These are phyloP conservation scores for Schizonepeta tenuifolia DNA, from an alignment of 257 asterid genomes.

Conservation along the genomic window DNA sequence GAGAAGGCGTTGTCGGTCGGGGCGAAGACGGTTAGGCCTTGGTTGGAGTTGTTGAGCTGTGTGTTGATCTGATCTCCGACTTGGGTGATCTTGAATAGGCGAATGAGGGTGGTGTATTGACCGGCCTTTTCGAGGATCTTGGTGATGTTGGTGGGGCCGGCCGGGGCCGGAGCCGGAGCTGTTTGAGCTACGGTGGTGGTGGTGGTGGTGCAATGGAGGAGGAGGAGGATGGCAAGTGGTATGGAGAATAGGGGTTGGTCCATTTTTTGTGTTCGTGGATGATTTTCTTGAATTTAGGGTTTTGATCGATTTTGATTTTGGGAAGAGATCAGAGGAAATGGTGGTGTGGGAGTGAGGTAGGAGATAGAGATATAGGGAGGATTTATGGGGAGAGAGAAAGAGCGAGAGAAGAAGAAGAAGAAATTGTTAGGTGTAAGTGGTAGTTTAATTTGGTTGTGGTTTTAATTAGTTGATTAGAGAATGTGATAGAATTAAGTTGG, in stretches of 20 bases:
- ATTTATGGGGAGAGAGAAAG: constrained; percentile 46
- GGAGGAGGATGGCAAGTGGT: constrained; percentile 33
- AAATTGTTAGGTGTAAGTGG: constrained; percentile 45
- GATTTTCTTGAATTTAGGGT: background rate
- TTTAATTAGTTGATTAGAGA: constrained; percentile 31
- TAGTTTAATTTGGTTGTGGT: background rate
- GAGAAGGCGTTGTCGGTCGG: constrained; percentile 83
- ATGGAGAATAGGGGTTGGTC: constrained; percentile 31
- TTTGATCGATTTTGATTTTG: background rate
- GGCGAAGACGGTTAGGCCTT: constrained; percentile 76
- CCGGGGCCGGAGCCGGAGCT: constrained; percentile 59
- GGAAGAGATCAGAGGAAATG: constrained; percentile 15
- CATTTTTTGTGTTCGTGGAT: constrained; percentile 38
- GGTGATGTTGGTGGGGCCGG: constrained; percentile 85
- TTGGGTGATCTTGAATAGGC: constrained; percentile 66
- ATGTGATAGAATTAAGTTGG: constrained; percentile 31
- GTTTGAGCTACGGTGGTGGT: constrained; percentile 49
- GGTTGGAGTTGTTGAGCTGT: constrained; percentile 82
- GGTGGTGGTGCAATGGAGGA: constrained; percentile 39
- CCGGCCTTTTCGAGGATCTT: constrained; percentile 92
- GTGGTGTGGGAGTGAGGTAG: background rate
- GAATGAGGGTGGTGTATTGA: constrained; percentile 71
- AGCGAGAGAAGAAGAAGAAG: too few species aligned
- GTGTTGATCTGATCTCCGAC: constrained; percentile 71
- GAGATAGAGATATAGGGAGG: constrained; percentile 32